Percentiles rank a stretch among this genome's conserved stretches.
Evolutionary conservation across 2,329 filamentous ascomycete species (phyloP).

Genomic region (Meredithiella fracta): DNA sequence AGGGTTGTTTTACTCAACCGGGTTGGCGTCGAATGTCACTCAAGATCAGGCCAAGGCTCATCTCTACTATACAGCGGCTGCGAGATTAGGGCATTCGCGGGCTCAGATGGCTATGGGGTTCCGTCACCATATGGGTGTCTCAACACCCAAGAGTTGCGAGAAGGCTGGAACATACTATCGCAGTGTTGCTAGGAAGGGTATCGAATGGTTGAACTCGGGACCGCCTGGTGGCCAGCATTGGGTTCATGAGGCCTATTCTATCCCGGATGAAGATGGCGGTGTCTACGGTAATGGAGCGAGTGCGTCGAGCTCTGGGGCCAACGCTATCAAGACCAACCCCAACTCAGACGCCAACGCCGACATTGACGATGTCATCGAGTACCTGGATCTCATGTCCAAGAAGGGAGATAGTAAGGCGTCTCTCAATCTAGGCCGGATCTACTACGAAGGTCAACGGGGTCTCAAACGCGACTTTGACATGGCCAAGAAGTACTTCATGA

Average conservation of each 20-base stretch:
- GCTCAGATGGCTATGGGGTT: conserved; percentile 92
- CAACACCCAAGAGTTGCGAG: conserved; percentile 72
- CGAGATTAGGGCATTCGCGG: conserved; percentile 61
- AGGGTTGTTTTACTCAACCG: conserved; percentile 88
- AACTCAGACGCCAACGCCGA: conserved; percentile 71
- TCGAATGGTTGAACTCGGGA: conserved; percentile 72
- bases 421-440: conserved; percentile 67
- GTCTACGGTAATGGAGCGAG: conserved; percentile 94
- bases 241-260: conserved; percentile 61
- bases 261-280: conserved; percentile 80
- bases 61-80: conserved; percentile 88
- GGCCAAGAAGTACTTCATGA: conserved; percentile 66
- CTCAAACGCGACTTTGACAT: conserved; percentile 56
- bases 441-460: conserved; percentile 71
- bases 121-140: conserved; percentile 70
- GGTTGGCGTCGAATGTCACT: conserved; percentile 64
- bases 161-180: conserved; percentile 79
- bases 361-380: conserved; percentile 87
- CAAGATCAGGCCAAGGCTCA: conserved; percentile 81
- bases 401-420: conserved; percentile 82
- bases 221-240: conserved; percentile 75
- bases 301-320: conserved; percentile 67
- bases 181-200: conserved; percentile 80
- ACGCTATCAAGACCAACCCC: conserved; percentile 56
- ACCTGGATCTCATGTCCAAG: conserved; percentile 73